Conservation (phyloP, 805 yeast genomes). For the Barnettozyma botsteinii region DNA sequence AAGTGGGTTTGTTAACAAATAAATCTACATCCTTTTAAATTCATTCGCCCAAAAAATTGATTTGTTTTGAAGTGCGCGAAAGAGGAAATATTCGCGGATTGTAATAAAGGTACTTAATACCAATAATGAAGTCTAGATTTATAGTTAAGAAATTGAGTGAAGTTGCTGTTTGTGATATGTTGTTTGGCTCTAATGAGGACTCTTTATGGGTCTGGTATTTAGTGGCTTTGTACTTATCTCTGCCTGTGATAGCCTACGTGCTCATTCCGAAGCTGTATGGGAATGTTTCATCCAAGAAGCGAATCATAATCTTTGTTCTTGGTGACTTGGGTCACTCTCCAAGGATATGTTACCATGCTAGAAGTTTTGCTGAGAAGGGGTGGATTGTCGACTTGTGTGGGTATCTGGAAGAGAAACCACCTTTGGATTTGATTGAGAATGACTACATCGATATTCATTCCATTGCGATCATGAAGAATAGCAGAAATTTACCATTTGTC, state of each 20-base stretch:
- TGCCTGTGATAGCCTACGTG: slow-evolving; percentile 31
- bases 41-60: background rate
- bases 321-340: slow-evolving; percentile 97
- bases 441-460: slow-evolving; percentile 46
- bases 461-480: slow-evolving; percentile 37
- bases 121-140: no score
- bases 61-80: background rate
- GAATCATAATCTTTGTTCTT: slow-evolving; percentile 73
- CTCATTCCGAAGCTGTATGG: slow-evolving; percentile 33
- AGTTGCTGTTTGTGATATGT: background rate
- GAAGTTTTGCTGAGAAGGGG: slow-evolving; percentile 61
- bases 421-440: slow-evolving; percentile 45
- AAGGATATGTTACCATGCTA: slow-evolving; percentile 86
- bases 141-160: no score
- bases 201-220: slow-evolving; percentile 38
- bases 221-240: slow-evolving; percentile 37
- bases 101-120: no score
- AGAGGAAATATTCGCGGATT: background rate
- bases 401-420: slow-evolving; percentile 55
- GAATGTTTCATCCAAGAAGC: slow-evolving; percentile 34
- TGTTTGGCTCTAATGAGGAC: background rate
- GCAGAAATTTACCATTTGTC: slow-evolving; percentile 41
- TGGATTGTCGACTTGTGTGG: slow-evolving; percentile 83
- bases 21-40: no score
- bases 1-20: no score